These are phyloP conservation scores for Neostapfia colusana DNA, from an alignment of 176 grass and related monocot genomes.

Conservation along the genomic window DNA sequence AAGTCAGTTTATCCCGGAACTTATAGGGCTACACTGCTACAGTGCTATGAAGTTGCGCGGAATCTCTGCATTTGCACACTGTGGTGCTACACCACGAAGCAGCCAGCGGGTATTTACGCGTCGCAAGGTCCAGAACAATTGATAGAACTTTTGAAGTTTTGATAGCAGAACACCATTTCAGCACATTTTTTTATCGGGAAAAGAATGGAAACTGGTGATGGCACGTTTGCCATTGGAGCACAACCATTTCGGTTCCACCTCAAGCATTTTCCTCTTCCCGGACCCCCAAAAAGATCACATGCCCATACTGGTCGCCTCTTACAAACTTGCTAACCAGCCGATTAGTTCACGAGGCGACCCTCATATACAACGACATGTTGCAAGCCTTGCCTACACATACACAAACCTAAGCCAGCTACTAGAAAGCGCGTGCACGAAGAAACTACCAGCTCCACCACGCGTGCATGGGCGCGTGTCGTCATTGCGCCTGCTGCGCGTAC, in stretches of 20 bases:
- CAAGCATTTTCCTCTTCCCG: constrained; percentile 27
- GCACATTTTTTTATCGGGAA: not conserved
- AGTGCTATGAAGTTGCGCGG: not conserved
- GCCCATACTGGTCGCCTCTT: constrained; percentile 31
- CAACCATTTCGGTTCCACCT: constrained; percentile 26
- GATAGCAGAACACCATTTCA: not conserved
- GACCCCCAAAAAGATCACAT: constrained; percentile 18
- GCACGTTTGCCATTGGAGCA: constrained; percentile 12
- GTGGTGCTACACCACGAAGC: not conserved
- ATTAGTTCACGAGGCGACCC: constrained; percentile 19
- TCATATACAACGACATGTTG: constrained; percentile 54
- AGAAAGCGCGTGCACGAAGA: not conserved
- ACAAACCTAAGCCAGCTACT: constrained; percentile 29
- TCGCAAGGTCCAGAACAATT: not conserved
- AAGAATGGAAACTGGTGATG: constrained; percentile 29
- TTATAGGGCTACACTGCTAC: not conserved
- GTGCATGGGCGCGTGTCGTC: not conserved
- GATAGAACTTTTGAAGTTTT: not conserved
- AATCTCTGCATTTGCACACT: not conserved
- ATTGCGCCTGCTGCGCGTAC: constrained; percentile 41
- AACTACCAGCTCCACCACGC: not conserved
- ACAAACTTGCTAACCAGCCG: constrained; percentile 1
- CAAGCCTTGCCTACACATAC: constrained; percentile 32
- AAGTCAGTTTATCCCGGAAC: not conserved
- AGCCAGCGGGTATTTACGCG: not conserved